These are phyloP conservation scores for Candida anglica DNA, from an alignment of 805 yeast genomes.

Conservation along the genomic window DNA sequence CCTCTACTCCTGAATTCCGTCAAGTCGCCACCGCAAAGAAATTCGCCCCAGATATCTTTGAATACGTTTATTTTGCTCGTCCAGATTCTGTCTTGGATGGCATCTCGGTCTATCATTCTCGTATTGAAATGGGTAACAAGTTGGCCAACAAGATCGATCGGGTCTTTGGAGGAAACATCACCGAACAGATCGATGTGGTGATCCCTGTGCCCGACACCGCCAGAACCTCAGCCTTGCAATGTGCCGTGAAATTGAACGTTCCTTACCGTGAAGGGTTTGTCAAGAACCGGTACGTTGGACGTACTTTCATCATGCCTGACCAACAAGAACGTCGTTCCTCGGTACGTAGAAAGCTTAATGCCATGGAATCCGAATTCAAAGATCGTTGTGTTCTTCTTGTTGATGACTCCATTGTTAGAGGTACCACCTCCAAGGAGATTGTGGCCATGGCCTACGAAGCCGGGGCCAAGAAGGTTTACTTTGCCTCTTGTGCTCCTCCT, in stretches of 20 bases:
- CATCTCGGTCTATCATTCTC: slow-evolving; percentile 89
- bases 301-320: slow-evolving; percentile 98
- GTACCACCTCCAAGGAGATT: slow-evolving; percentile 94
- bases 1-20: slow-evolving; percentile 65
- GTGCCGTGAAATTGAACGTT: slow-evolving; percentile 74
- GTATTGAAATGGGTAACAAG: slow-evolving; percentile 90
- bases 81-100: slow-evolving; percentile 97
- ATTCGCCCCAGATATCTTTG: slow-evolving; percentile 94
- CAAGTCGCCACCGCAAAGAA: slow-evolving; percentile 77
- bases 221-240: slow-evolving; percentile 90
- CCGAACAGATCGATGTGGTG: slow-evolving; percentile 78
- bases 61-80: slow-evolving; percentile 96
- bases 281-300: slow-evolving; percentile 93
- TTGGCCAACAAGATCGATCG: slow-evolving; percentile 67
- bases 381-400: slow-evolving; percentile 84
- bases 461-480: slow-evolving; percentile 91
- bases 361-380: slow-evolving; percentile 90
- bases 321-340: slow-evolving; percentile 91
- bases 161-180: slow-evolving; percentile 42
- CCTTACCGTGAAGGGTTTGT: slow-evolving; percentile 97
- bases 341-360: slow-evolving; percentile 91
- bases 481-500: slow-evolving; percentile 98
- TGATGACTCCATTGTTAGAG: slow-evolving; percentile 96
- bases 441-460: slow-evolving; percentile 99
- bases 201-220: slow-evolving; percentile 98